Evolutionary conservation across 495 filamentous ascomycete genomes (phyloP).

Genomic region (Xylaria bambusicola): DNA sequence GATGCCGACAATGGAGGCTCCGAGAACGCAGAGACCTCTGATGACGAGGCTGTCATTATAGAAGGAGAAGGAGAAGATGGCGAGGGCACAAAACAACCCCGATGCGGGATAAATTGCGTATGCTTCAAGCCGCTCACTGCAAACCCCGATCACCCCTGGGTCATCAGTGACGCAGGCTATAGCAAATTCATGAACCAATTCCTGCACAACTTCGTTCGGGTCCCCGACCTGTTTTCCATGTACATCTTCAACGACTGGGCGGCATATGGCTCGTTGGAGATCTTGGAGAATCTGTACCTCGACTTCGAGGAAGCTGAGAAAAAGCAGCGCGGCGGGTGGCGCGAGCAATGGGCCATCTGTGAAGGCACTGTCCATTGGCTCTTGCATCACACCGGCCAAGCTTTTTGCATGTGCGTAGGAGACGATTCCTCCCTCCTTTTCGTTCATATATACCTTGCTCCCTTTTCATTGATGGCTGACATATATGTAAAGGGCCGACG

Average conservation of each 20-base stretch:
- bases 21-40: background rate
- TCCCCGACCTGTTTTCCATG: slow-evolving; percentile 40
- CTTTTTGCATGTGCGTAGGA: slow-evolving; percentile 16
- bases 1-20: background rate
- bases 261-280: slow-evolving; percentile 37
- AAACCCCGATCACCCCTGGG: slow-evolving; percentile 45
- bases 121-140: slow-evolving; percentile 40
- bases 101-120: slow-evolving; percentile 37
- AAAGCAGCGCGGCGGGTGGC: slow-evolving; percentile 25
- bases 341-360: slow-evolving; percentile 41
- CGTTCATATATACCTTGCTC: too few relatives aligned
- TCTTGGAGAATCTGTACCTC: slow-evolving; percentile 40
- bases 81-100: background rate
- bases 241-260: slow-evolving; percentile 42
- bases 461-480: background rate
- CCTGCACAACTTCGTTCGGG: slow-evolving; percentile 26
- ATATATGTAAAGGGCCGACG: slow-evolving; percentile 27
- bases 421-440: background rate
- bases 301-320: slow-evolving; percentile 34
- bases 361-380: slow-evolving; percentile 28
- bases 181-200: slow-evolving; percentile 26
- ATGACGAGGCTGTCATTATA: slow-evolving; percentile 16
- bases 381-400: background rate
- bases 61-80: slow-evolving; percentile 22
- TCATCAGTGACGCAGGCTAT: slow-evolving; percentile 39